Base-by-base conservation (phyloP, 139 green algal species). In the Edaphochlamys debaryana region DNA sequence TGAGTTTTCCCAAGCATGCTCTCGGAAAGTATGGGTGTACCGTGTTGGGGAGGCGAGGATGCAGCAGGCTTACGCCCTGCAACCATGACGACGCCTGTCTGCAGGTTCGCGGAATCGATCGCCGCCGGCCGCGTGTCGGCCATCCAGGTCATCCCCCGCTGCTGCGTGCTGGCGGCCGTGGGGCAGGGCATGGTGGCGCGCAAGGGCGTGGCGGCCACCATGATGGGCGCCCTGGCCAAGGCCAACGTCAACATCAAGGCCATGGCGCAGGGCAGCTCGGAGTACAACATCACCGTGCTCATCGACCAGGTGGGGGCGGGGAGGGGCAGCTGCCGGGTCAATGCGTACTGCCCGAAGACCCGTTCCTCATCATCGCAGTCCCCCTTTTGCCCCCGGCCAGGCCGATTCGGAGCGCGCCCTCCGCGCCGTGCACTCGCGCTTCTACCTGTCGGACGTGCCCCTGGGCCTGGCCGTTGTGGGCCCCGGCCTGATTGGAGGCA, bases 261-360 rank as follows among this genome's bases (percentile, higher is more conserved):
- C 75, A 94, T 96, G 19, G 93, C 93, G 36, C 92, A 99, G 92
- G 97, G 97, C 63, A 95, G 87, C 68, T 95, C 87, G 3, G 97
- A 99, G 92, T 99, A 99, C 96, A 99, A 99, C 92, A 98, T 99
- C 91, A 99, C 97, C 22, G 92, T 98, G 48, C 89, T 99, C 60
- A 93, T 99, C 27, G 90, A 98, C 72, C 92, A 96, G 89, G 86
- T 79, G 79, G 2, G 63, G 4, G 38, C 27, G 64, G 23, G 11
- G 3, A 37, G 32, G 32, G 30, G 4, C 5, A 30, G 48, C 48
- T 9, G 48, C 48, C 11, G 9, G 48, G n/a, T n/a, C n/a, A n/a
- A n/a, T n/a, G n/a, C n/a, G n/a, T n/a, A n/a, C n/a, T n/a, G n/a
- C n/a, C n/a, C n/a, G n/a, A n/a, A n/a, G n/a, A n/a, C n/a, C n/a